Base-by-base conservation (phyloP, 2,329 filamentous ascomycete genomes). In the Penicillium sp. region DNA sequence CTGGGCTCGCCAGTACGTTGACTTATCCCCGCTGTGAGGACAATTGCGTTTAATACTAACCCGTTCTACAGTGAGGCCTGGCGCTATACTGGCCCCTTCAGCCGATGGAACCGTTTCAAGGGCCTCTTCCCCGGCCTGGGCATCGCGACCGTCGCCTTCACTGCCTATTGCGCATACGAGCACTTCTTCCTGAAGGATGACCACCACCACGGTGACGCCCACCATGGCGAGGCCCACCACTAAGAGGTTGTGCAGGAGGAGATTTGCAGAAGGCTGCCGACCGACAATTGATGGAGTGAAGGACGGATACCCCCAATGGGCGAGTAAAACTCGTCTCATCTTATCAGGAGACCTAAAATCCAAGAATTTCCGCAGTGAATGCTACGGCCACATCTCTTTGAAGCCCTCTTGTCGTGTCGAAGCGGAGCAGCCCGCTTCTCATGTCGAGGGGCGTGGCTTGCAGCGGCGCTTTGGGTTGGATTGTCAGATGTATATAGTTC, bases 81-180 rank as follows among this genome's bases (percentile, higher is more conserved):
- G 94, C 84, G 94, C 75, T 96, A 96, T 80, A 86, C 82, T 31
- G 94, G 92, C 58, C 86, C 84, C 48, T 97, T 96, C 80, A 87
- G 86, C 61, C 84, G 92, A 65, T 88, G 80, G 77, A 95, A 96
- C 78, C 88, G 94, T 64, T 94, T 96, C 80, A 91, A 87, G 78
- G 79, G 82, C 66, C 80, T 85, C 58, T 90, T 99, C 71, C 94
- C 94, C 33, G 94, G 94, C 55, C 81, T 99, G 65, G 94, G 94
- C 59, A 95, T 92, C 64, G 94, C 91, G 28, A 88, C 88, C 5
- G 92, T 94, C 54, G 92, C 92, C 41, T 99, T 99, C 73, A 85
- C 87, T 44, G 86, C 79, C 57, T 99, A 99, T 78, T 90, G 92
- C 73, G 84, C 83, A 54, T 95, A 90, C 74, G 94, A 99, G 78